Percentiles rank a stretch among this genome's conserved stretches.
phyloP scores from a whole-genome alignment of 2,329 filamentous ascomycete species.

The Colletotrichum navitas region DNA sequence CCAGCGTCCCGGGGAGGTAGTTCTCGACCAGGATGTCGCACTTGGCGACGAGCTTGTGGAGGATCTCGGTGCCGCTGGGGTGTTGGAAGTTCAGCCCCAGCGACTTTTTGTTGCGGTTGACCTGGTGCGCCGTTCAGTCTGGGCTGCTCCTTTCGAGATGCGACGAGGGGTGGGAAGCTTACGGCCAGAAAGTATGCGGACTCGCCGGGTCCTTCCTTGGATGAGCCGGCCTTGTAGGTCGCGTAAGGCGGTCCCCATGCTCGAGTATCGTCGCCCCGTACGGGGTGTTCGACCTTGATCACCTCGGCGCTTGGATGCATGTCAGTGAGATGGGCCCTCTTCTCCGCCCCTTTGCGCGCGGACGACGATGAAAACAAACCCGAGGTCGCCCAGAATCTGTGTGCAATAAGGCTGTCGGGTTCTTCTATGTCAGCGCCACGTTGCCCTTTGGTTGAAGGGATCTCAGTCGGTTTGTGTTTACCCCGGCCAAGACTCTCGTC shows the following conservation, averaged over 20 bases:
- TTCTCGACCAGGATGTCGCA: conserved; percentile 97
- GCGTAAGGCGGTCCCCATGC: conserved; percentile 98
- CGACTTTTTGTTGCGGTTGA: conserved; percentile 97
- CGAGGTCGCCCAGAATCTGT: conserved; percentile 94
- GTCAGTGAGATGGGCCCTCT: conserved; percentile 45
- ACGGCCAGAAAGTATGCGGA: conserved; percentile 95
- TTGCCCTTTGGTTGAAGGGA: rapidly evolving
- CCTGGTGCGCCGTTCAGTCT: conserved; percentile 62
- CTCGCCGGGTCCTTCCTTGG: conserved; percentile 80
- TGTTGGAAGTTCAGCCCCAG: conserved; percentile 92
- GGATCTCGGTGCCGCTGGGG: conserved; percentile 83
- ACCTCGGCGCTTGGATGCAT: conserved; percentile 80
- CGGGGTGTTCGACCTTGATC: conserved; percentile 96
- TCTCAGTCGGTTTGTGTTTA: conserved; percentile 55
- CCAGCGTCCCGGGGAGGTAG: conserved; percentile 89
- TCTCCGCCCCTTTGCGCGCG: conserved; percentile 11
- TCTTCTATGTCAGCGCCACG: neutral
- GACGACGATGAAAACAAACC: conserved; percentile 68
- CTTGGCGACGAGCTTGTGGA: conserved; percentile 85
- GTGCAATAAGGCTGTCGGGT: conserved; percentile 87
- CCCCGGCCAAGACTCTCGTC: conserved; percentile 94
- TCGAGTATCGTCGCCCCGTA: conserved; percentile 90
- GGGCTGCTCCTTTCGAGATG: neutral
- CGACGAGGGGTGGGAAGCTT: conserved; percentile 46
- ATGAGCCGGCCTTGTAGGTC: conserved; percentile 73